These are phyloP conservation scores for Mycena sanguinolenta DNA, from an alignment of 768 basidiomycete genomes.

Conservation along the genomic window DNA sequence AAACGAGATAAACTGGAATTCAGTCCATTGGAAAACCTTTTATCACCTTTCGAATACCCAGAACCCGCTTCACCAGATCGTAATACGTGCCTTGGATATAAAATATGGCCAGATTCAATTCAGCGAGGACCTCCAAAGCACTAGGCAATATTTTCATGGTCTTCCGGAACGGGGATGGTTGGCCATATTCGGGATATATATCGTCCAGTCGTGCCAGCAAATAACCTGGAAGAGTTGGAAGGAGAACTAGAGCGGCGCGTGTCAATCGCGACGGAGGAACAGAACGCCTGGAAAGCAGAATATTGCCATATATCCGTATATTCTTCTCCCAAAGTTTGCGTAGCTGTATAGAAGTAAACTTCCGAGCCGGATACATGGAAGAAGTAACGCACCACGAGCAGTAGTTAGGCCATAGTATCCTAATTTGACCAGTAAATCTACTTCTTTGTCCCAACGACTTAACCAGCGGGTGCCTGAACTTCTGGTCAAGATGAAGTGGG, in stretches of 20 bases:
- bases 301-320: slow-evolving; percentile 90
- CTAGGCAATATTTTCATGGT: slow-evolving; percentile 59
- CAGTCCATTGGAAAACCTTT: slow-evolving; percentile 20
- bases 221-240: slow-evolving; percentile 77
- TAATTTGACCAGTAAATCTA: slow-evolving; percentile 76
- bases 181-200: slow-evolving; percentile 51
- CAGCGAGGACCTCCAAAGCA: slow-evolving; percentile 68
- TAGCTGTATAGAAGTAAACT: slow-evolving; percentile 57
- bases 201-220: slow-evolving; percentile 64
- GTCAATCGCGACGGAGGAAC: slow-evolving; percentile 59
- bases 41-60: slow-evolving; percentile 78
- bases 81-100: slow-evolving; percentile 88
- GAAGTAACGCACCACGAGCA: slow-evolving; percentile 69
- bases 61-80: slow-evolving; percentile 73
- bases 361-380: slow-evolving; percentile 1
- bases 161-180: slow-evolving; percentile 50
- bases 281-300: slow-evolving; percentile 54
- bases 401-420: slow-evolving; percentile 82
- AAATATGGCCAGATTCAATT: slow-evolving; percentile 85
- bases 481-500: slow-evolving; percentile 24
- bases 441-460: slow-evolving; percentile 84
- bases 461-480: slow-evolving; percentile 84
- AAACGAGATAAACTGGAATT: slow-evolving; percentile 6
- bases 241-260: slow-evolving; percentile 70
- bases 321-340: slow-evolving; percentile 91